Percentiles rank a stretch among this genome's conserved stretches.
These are phyloP conservation scores for Candida broadrunensis DNA, from an alignment of 805 yeast genomes.

Conservation along the genomic window DNA sequence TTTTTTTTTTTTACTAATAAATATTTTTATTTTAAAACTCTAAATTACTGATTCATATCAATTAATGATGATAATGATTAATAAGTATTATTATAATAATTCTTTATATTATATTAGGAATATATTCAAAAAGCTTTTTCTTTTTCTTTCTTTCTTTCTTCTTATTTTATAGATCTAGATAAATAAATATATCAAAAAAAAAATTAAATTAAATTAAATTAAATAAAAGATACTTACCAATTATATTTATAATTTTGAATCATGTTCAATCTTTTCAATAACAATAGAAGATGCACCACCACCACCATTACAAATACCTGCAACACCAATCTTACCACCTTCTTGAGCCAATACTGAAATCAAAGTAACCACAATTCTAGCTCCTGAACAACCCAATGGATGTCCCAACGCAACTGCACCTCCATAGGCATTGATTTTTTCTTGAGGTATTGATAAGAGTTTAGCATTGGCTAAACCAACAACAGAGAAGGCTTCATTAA, in stretches of 20 bases:
- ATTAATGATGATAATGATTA: too few species aligned
- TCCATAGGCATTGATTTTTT: constrained; percentile 84
- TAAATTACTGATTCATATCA: too few species aligned
- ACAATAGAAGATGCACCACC: constrained; percentile 97
- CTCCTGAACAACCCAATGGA: constrained; percentile 96
- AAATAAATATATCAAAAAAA: too few species aligned
- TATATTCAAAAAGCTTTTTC: too few species aligned
- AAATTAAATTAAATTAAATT: too few species aligned
- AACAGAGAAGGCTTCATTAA: constrained; percentile 96
- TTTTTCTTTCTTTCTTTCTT: too few species aligned
- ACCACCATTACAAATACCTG: constrained; percentile 98
- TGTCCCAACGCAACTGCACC: constrained; percentile 97
- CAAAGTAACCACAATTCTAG: constrained; percentile 85
- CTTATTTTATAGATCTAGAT: too few species aligned
- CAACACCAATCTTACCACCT: constrained; percentile 78
- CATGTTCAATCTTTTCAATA: constrained; percentile 59
- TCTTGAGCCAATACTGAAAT: constrained; percentile 80
- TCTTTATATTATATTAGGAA: too few species aligned
- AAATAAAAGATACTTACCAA: too few species aligned
- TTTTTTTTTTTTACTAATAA: too few species aligned
- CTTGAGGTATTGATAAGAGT: constrained; percentile 57
- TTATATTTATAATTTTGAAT: constrained; percentile 35
- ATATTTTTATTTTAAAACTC: too few species aligned
- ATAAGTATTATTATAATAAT: too few species aligned
- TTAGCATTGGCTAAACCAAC: constrained; percentile 90